Evolutionary conservation across 371 early-diverging fungal species (phyloP).

Genomic region (Lichtheimia hyalospora): DNA sequence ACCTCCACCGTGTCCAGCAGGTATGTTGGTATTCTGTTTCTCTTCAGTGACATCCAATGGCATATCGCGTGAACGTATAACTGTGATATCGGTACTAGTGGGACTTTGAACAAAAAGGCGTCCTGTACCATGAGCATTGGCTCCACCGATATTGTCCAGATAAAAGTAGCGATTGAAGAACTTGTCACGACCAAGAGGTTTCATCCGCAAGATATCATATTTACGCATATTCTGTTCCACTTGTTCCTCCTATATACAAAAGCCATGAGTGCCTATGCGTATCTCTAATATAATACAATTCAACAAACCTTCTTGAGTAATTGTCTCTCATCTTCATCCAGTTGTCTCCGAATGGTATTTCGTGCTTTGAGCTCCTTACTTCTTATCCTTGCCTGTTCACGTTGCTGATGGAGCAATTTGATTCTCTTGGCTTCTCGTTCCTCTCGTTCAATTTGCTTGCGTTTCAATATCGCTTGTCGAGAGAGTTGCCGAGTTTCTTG

Average conservation of each 20-base stretch:
- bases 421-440: constrained; percentile 44
- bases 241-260: constrained; percentile 44
- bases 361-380: constrained; percentile 47
- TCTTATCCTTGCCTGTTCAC: constrained; percentile 48
- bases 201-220: constrained; percentile 64
- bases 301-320: constrained; percentile 35
- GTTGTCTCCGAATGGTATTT: constrained; percentile 41
- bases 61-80: constrained; percentile 34
- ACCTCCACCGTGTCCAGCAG: constrained; percentile 43
- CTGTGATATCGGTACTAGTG: constrained; percentile 45
- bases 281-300: neutral
- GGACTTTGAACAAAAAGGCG: constrained; percentile 67
- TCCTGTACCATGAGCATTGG: constrained; percentile 58
- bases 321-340: constrained; percentile 51
- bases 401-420: constrained; percentile 45
- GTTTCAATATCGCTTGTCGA: constrained; percentile 53
- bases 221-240: constrained; percentile 68
- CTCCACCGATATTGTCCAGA: constrained; percentile 74
- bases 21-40: constrained; percentile 12
- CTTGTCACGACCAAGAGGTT: constrained; percentile 82
- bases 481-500: constrained; percentile 16
- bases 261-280: neutral
- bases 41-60: constrained; percentile 5
- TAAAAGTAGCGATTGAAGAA: constrained; percentile 85
- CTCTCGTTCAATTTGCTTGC: constrained; percentile 53